phyloP scores from a whole-genome alignment of 768 basidiomycete genomes.

The Leccinum incarnatum region DNA sequence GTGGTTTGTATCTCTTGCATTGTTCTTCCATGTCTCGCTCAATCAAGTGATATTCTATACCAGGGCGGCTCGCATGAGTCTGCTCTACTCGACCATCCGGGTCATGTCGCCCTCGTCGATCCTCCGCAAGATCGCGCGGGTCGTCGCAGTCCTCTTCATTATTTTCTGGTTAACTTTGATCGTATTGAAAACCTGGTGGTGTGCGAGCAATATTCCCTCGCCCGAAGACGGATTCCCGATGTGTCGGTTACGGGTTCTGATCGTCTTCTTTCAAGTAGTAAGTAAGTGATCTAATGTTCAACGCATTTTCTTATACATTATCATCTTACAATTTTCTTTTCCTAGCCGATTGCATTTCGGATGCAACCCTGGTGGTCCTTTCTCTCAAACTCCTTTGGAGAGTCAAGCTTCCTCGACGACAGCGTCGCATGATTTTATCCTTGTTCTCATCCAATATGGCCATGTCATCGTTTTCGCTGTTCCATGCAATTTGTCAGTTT shows the following conservation, averaged over 20 bases:
- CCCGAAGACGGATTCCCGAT: background rate
- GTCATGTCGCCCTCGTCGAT: background rate
- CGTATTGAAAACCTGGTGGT: constrained; percentile 1
- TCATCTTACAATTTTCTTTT: background rate
- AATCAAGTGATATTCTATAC: background rate
- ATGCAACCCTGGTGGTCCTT: background rate
- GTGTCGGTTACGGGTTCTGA: background rate
- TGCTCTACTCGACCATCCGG: background rate
- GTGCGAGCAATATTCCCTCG: background rate
- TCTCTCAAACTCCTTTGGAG: constrained; percentile 11
- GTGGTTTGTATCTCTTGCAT: background rate
- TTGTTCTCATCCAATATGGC: constrained; percentile 11
- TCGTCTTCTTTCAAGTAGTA: background rate
- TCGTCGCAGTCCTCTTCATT: background rate
- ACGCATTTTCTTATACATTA: too few species aligned
- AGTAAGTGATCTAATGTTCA: background rate
- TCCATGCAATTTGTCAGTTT: background rate
- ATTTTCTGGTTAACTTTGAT: background rate
- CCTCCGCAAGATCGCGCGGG: background rate
- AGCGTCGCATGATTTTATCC: constrained; percentile 18
- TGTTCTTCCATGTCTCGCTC: background rate
- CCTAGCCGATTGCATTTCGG: background rate
- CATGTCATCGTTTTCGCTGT: constrained; percentile 5
- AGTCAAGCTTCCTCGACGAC: constrained; percentile 12
- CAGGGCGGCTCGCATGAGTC: background rate